Conservation (phyloP, 768 basidiomycete genomes). For the Suillus plorans region DNA sequence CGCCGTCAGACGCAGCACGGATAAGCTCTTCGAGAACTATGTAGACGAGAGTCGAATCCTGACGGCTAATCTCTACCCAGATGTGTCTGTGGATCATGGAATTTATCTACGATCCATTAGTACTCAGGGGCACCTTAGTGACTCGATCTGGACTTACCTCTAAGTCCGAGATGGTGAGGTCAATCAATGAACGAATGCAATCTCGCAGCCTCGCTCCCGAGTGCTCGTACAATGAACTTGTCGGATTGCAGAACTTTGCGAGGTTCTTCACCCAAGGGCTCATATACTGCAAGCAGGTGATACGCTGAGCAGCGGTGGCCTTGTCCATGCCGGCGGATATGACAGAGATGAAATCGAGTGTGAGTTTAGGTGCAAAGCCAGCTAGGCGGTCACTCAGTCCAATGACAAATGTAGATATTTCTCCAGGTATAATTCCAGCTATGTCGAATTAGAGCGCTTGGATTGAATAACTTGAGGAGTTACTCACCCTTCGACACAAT, state of each 20-base stretch:
- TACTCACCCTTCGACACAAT: conserved; percentile 66
- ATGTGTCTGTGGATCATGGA: conserved; percentile 68
- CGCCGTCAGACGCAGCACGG: conserved; percentile 80
- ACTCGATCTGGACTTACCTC: conserved; percentile 46
- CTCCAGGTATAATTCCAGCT: conserved; percentile 75
- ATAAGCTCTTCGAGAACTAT: conserved; percentile 79
- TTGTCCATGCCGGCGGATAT: conserved; percentile 66
- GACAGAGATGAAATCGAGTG: conserved; percentile 87
- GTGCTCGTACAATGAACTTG: conserved; percentile 64
- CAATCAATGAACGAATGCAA: conserved; percentile 75
- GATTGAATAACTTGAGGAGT: not conserved
- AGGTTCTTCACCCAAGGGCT: conserved; percentile 89
- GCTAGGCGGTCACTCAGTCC: conserved; percentile 73
- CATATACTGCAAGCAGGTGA: conserved; percentile 78
- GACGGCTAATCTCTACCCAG: conserved; percentile 74
- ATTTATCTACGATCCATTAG: conserved; percentile 48
- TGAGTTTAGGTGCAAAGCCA: conserved; percentile 74
- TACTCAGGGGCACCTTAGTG: conserved; percentile 1
- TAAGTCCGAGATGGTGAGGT: conserved; percentile 69
- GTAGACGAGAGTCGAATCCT: conserved; percentile 67
- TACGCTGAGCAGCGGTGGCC: conserved; percentile 49
- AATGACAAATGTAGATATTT: conserved; percentile 58
- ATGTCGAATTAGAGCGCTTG: conserved; percentile 9
- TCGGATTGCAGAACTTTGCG: conserved; percentile 65
- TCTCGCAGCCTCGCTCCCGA: conserved; percentile 77